Conservation (phyloP, 768 basidiomycete genomes). For the Mycena belliarum region DNA sequence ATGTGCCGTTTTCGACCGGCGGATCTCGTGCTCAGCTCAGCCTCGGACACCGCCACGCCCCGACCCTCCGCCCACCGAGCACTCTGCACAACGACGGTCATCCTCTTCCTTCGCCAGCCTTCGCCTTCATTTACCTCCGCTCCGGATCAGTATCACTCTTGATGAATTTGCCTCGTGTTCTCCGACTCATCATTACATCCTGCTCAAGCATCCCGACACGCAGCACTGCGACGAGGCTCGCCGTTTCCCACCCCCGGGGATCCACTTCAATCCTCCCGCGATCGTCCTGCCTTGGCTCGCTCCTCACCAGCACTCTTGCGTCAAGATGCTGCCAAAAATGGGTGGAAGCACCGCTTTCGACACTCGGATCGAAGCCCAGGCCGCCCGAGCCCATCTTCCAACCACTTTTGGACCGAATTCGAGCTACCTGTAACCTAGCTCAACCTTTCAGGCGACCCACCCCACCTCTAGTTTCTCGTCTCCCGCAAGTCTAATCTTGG, state of each 20-base stretch:
- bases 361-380: neutral
- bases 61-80: too few species aligned
- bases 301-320: neutral
- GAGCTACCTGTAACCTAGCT: slow-evolving; percentile 2
- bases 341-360: neutral
- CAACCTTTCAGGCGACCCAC: slow-evolving; percentile 6
- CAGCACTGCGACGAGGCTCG: slow-evolving; percentile 3
- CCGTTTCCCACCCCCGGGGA: neutral
- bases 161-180: slow-evolving; percentile 18
- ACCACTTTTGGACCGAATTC: neutral
- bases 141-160: slow-evolving; percentile 17
- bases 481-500: slow-evolving; percentile 11
- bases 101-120: neutral
- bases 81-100: neutral
- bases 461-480: neutral
- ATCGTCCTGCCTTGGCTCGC: neutral
- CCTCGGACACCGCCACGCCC: neutral
- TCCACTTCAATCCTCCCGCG: neutral
- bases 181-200: slow-evolving; percentile 8
- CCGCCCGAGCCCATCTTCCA: too few species aligned
- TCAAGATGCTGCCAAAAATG: neutral
- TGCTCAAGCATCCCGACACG: neutral
- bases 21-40: too few species aligned
- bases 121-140: slow-evolving; percentile 11
- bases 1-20: too few species aligned